Base-by-base conservation (phyloP, 768 basidiomycete species). In the Dictyophora rubrovolvata region DNA sequence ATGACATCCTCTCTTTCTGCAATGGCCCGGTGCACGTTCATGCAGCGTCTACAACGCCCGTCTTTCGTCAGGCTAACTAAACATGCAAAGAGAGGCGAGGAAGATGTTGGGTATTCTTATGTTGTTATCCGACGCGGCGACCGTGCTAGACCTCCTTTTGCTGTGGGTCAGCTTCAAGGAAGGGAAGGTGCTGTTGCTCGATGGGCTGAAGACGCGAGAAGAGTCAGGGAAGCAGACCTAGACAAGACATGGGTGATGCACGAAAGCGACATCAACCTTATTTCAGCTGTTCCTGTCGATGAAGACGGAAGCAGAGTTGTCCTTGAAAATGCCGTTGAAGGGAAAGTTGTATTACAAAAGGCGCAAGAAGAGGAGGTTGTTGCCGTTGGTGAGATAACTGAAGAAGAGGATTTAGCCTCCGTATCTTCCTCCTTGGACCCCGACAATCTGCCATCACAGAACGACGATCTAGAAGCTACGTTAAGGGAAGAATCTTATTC, bases 41-140 rank as follows among this genome's bases (percentile, higher is more conserved):
- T 83, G 8, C 95, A 97, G 68, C 83, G 93, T 53, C 72, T 95
- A 47, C 90, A 94, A 67, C 81, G 90, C 21, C 93, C 95, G 10
- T 73, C 77, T 10, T 96, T 96, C 71, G 77, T 93, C 42, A 85
- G 92, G 28, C 78, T 75, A 60, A 97, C 93, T 18, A 97, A 96
- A 69, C 91, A 95, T 69, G 85, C 87, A 21, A 81, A 79, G 22
- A 70, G 80, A 34, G 93, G 92, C 1, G 89, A 94, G 62, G 93
- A 95, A 70, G 88, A 95, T 64, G 79, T 84, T 36, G 83, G 81
- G 35, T 97, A 93, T 69, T 90, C 91, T 17, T 99, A 99, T 68
- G 80, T 96, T 52, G 88, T 93, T 33, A 79, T 99, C 57, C 84
- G 84, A 34, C 79, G 92, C 53, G 95, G 94, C 2, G 63, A 73